phyloP scores from a whole-genome alignment of 1,284 basidiomycete species.

The Trichosporon sp. region DNA sequence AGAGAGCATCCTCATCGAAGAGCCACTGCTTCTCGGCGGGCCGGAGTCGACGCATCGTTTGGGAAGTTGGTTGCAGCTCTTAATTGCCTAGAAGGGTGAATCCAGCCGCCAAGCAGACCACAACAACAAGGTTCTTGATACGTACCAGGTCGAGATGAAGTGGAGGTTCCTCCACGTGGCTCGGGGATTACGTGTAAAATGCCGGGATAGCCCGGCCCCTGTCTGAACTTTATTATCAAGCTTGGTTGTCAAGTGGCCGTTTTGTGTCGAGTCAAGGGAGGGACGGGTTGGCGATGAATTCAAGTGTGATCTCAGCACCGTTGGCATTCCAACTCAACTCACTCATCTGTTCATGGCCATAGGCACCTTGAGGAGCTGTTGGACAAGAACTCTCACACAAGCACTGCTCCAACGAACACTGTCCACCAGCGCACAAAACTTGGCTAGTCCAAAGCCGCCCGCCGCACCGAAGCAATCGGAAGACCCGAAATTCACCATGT shows the following conservation, averaged over 20 bases:
- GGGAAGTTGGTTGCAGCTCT: neutral
- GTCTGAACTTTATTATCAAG: constrained; percentile 2
- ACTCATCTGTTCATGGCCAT: constrained; percentile 14
- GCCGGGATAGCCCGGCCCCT: neutral
- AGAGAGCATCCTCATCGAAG: constrained; percentile 22
- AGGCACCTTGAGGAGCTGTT: constrained; percentile 7
- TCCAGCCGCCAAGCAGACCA: neutral
- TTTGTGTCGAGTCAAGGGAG: constrained; percentile 1
- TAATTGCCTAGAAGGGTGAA: too few species aligned
- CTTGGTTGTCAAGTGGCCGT: neutral
- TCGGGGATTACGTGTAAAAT: neutral
- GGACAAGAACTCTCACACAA: constrained; percentile 14
- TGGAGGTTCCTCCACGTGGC: neutral
- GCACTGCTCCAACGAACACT: constrained; percentile 2
- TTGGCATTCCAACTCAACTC: neutral
- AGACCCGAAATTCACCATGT: neutral
- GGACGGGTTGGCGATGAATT: neutral
- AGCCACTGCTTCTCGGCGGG: constrained; percentile 37
- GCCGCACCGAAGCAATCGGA: neutral
- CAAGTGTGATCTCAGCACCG: neutral
- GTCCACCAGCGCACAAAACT: constrained; percentile 1
- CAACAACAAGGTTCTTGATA: neutral
- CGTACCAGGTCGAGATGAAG: neutral
- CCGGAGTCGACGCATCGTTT: constrained; percentile 27
- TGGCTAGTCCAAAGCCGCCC: neutral